phyloP scores from a whole-genome alignment of 306 rosid species.

The Cotoneaster glaucophyllus region DNA sequence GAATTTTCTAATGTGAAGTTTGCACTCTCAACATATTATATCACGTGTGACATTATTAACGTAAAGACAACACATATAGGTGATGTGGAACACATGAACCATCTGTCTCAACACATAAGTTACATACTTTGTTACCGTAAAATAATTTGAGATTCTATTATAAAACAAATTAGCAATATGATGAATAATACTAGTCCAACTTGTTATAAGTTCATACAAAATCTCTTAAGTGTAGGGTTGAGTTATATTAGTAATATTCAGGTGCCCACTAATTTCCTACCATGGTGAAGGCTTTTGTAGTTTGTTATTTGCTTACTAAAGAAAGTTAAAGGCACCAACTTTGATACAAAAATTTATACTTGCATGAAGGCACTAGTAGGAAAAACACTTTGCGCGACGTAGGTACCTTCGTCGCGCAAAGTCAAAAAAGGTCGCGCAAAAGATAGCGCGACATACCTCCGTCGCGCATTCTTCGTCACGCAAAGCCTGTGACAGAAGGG shows the following conservation, averaged over 20 bases:
- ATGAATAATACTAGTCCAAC: not conserved
- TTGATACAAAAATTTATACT: not conserved
- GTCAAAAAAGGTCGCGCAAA: no score
- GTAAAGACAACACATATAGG: no score
- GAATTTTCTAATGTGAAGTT: not conserved
- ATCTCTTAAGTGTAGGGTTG: not conserved
- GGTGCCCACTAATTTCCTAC: no score
- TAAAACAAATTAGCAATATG: no score
- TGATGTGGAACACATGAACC: not conserved
- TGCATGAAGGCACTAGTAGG: no score
- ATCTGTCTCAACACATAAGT: not conserved
- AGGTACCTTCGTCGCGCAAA: no score
- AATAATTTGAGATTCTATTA: not conserved
- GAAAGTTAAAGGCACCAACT: not conserved
- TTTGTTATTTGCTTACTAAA: not conserved
- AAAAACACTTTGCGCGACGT: no score
- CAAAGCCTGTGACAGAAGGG: no score
- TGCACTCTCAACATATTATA: not conserved
- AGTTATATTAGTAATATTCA: not conserved
- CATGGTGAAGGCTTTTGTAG: not conserved
- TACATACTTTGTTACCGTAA: not conserved
- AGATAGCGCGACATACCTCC: no score
- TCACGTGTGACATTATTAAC: not conserved
- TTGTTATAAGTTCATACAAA: not conserved
- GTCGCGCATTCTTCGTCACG: no score